These are phyloP conservation scores for Pistacia integerrima DNA, from an alignment of 345 rosid genomes.

Conservation along the genomic window DNA sequence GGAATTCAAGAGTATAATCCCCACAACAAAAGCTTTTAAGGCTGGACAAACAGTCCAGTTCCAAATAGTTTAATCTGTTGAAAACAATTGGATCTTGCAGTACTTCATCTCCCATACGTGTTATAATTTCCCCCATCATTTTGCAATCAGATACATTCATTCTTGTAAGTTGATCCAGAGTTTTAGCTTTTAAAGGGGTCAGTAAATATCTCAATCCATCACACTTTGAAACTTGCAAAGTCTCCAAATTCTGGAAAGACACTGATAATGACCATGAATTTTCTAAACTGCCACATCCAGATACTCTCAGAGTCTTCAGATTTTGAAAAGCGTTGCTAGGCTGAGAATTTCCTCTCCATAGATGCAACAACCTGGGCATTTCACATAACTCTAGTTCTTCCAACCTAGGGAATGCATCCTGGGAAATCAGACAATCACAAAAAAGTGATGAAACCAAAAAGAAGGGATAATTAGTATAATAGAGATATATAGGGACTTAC, in stretches of 20 bases:
- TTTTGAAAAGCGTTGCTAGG: not conserved
- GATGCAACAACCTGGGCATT: not conserved
- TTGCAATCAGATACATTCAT: conserved; percentile 12
- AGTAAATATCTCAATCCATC: not conserved
- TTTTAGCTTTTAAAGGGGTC: not conserved
- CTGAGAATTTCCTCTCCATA: not conserved
- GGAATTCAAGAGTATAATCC: too few species aligned
- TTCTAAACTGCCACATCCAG: not conserved
- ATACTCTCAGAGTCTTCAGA: not conserved
- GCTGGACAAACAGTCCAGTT: too few species aligned
- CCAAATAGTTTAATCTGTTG: too few species aligned
- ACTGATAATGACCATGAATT: conserved; percentile 1
- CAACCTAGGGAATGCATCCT: not conserved
- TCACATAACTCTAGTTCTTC: not conserved
- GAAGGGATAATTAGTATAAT: too few species aligned
- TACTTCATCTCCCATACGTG: too few species aligned
- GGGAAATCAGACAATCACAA: not conserved
- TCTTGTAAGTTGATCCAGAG: not conserved
- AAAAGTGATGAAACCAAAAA: not conserved
- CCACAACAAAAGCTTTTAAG: too few species aligned
- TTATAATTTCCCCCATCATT: conserved; percentile 9
- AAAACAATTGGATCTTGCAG: too few species aligned
- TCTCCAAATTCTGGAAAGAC: not conserved
- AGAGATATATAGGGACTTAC: too few species aligned
- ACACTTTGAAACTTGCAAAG: conserved; percentile 5